Base-by-base conservation (phyloP, 1,284 basidiomycete species). In the Malassezia brasiliensis region DNA sequence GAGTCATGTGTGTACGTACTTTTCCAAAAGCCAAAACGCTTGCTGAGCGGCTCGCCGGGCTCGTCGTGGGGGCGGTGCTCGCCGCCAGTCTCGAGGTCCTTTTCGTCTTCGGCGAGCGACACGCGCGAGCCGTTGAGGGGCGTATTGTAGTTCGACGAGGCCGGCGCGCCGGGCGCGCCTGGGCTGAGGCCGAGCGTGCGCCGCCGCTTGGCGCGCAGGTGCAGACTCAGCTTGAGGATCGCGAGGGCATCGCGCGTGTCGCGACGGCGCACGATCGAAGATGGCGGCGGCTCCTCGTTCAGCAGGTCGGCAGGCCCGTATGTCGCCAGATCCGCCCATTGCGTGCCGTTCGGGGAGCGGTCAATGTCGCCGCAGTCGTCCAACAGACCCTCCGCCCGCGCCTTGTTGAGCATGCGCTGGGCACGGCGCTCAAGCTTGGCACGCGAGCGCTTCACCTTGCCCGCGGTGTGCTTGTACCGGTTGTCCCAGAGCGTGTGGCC, bases 401-500 rank as follows among this genome's bases (percentile, higher is more conserved):
- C 65, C 46, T 56, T 52, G 2, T 46, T 34, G 11, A 66, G 47
- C 28, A 64, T 51, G 5, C 22, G 41, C 4, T 17, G 36, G 1
- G 39, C 54, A 11, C 53, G 50, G 9, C 46, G 52, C 53, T 59
- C 52, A 40, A 59, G 49, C 34, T 51, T 17, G 20, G 38, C 39
- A n/a, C 65, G 55, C 52, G 38, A 2, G 35, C 50, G 56, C 50
- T 53, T 53, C 10, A 60, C 59, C 17, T 46, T 46, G 35, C 44
- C 50, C 8, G 59, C 52, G 22, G 50, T 40, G 32, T 40, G 45
- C 36, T 47, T 48, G 52, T 63, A 68, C 52, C 61, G 62, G 8
- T 56, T 53, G 39, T 70, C 62, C 66, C 63, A 67, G 8, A 60
- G 44, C 36, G 52, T 53, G 48, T 66, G 61, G 20, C 66, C 67